A percentile compares a stretch with the other conserved stretches of the same genome.
Conservation (phyloP, 345 rosid genomes). For the Dovyalis caffra region DNA sequence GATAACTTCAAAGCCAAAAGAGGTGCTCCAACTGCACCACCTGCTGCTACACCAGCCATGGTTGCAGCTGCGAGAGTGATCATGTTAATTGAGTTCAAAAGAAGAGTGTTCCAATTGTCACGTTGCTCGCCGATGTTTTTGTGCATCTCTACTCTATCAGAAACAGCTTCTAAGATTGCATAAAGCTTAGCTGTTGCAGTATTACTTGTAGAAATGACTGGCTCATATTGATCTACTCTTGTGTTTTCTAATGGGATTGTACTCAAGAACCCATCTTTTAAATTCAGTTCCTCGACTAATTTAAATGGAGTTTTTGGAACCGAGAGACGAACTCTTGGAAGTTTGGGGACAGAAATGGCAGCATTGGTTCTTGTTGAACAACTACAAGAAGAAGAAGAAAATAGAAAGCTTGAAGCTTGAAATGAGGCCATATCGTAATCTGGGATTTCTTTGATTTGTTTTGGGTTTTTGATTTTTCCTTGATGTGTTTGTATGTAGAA, state of each 20-base stretch:
- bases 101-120: slow-evolving; percentile 60
- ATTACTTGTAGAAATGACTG: slow-evolving; percentile 3
- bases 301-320: slow-evolving; percentile 21
- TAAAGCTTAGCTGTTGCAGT: slow-evolving; percentile 35
- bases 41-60: slow-evolving; percentile 49
- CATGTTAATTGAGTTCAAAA: slow-evolving; percentile 63
- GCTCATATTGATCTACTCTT: background rate
- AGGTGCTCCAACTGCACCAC: slow-evolving; percentile 32
- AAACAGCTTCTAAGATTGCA: slow-evolving; percentile 49
- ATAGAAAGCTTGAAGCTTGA: slow-evolving; percentile 37
- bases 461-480: background rate
- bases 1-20: slow-evolving; percentile 46
- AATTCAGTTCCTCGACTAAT: slow-evolving; percentile 1
- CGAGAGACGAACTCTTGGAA: slow-evolving; percentile 36
- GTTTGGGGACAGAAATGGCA: slow-evolving; percentile 44
- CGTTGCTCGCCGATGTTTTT: slow-evolving; percentile 60
- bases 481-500: background rate
- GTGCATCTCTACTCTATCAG: slow-evolving; percentile 75
- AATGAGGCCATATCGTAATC: slow-evolving; percentile 39
- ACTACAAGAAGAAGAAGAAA: slow-evolving; percentile 11
- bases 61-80: slow-evolving; percentile 58
- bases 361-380: slow-evolving; percentile 29
- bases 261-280: slow-evolving; percentile 4
- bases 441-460: background rate
- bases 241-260: slow-evolving; percentile 12